Evolutionary conservation across 495 filamentous ascomycete genomes (phyloP).

Genomic region (Aspergillus funiculosus): DNA sequence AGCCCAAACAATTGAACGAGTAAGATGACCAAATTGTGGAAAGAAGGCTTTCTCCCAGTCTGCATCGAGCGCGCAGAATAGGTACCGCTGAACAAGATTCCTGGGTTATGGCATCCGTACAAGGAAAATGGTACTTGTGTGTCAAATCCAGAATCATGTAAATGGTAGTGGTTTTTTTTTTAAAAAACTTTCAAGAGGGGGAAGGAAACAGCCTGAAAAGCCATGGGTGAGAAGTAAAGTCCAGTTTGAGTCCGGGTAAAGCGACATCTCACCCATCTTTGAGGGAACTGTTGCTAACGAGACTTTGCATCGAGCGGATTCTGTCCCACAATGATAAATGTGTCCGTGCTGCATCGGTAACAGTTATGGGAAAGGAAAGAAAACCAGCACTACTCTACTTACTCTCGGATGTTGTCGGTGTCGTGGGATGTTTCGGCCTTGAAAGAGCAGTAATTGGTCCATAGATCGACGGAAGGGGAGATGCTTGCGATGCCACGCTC

Average conservation of each 20-base stretch:
- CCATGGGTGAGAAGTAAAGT: slow-evolving; percentile 54
- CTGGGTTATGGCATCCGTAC: slow-evolving; percentile 28
- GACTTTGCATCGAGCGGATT: slow-evolving; percentile 29
- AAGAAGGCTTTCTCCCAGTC: slow-evolving; percentile 20
- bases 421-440: slow-evolving; percentile 97
- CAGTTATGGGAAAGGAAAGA: slow-evolving; percentile 46
- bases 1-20: slow-evolving; percentile 39
- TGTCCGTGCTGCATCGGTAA: slow-evolving; percentile 39
- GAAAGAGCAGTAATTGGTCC: slow-evolving; percentile 95
- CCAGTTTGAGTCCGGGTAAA: slow-evolving; percentile 37
- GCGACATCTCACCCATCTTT: slow-evolving; percentile 53
- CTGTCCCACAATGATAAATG: slow-evolving; percentile 28
- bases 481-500: slow-evolving; percentile 94
- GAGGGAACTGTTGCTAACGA: slow-evolving; percentile 30
- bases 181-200: slow-evolving; percentile 20
- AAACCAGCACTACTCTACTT: slow-evolving; percentile 72
- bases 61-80: slow-evolving; percentile 33
- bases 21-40: slow-evolving; percentile 29
- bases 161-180: slow-evolving; percentile 11
- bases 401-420: slow-evolving; percentile 95
- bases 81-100: slow-evolving; percentile 30
- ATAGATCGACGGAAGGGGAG: slow-evolving; percentile 87
- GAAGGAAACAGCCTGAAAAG: slow-evolving; percentile 48
- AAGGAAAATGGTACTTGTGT: slow-evolving; percentile 25
- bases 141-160: slow-evolving; percentile 21